Percentiles rank a stretch among this genome's conserved stretches.
Conservation (phyloP, 169 alveolate genomes). For the Cryptosporidium ryanae region DNA sequence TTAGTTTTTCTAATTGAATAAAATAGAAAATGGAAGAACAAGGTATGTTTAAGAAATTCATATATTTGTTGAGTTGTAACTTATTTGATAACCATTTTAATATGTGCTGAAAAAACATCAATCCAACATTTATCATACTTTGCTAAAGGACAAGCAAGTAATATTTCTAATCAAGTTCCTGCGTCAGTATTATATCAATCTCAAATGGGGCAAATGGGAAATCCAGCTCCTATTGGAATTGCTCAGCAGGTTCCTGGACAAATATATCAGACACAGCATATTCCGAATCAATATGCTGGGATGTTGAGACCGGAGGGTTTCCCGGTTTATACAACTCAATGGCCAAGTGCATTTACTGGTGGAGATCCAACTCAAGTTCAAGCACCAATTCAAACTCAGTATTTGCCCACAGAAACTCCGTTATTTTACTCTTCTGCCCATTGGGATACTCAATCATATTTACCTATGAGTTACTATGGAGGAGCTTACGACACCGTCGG, state of each 20-base stretch:
- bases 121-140: neutral
- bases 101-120: neutral
- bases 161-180: conserved; percentile 46
- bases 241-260: conserved; percentile 61
- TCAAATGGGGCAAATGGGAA: conserved; percentile 44
- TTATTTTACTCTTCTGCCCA: conserved; percentile 65
- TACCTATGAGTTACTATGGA: conserved; percentile 67
- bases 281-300: conserved; percentile 27
- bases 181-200: conserved; percentile 71
- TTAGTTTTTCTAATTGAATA: too few relatives aligned
- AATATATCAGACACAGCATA: conserved; percentile 33
- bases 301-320: conserved; percentile 63
- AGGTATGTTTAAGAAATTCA: conserved; percentile 23
- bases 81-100: too few relatives aligned
- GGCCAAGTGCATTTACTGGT: conserved; percentile 69
- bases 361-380: conserved; percentile 74
- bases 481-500: conserved; percentile 65
- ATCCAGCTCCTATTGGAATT: conserved; percentile 13
- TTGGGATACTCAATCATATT: conserved; percentile 69
- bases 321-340: conserved; percentile 66
- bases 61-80: neutral
- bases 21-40: conserved; percentile 57
- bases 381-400: conserved; percentile 65
- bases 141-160: neutral
- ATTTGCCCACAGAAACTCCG: conserved; percentile 58